Base-by-base conservation (phyloP, 257 asterid species). In the Buddleja alternifolia region DNA sequence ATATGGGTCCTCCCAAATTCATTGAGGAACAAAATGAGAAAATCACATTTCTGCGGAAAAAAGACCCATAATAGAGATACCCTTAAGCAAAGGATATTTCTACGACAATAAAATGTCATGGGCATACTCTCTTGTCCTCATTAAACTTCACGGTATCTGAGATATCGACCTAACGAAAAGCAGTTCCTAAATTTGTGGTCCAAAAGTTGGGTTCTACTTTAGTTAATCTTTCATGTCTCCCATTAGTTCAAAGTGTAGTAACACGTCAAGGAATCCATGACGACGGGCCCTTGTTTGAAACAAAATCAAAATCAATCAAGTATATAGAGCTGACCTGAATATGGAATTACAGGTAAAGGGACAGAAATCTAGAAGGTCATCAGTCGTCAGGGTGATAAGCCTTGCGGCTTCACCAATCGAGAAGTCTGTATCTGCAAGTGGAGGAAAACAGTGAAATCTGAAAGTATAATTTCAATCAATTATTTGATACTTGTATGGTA, bases 1-100 rank as follows among this genome's bases (percentile, higher is more conserved):
- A 56, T n/a, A 70, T 44, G 80, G 80, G 73, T 61, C 67, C 80
- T 67, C 69, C 63, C 60, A 72, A 32, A 19, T 66, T 46, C 7
- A 46, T 63, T 17, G 55, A 52, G 21, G 60, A 69, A 69, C 56
- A 56, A 57, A 40, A 55, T 58, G 55, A 32, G 45, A 46, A 67
- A 46, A 69, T 62, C 69, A 67, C 67, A 47, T 50, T 53, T 60
- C 53, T 20, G 50, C 59, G n/a, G n/a, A 60, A 39, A 67, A 44
- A 59, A 54, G 20, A 14, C 3, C 41, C 61, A 60, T 12, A 63
- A 55, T 55, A 10, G 45, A 45, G 16, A 46, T 73, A 2, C 10
- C 39, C 41, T 50, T 42, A 44, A 1, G 34, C 5, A 66, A 63
- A 73, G 56, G 40, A 56, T 15, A 70, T 56, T 55, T 52, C 56